Evolutionary conservation across 2,329 filamentous ascomycete species (phyloP), one percentile per base, ranked within the genome.

Genomic region (Hymenoscyphus linearis): DNA sequence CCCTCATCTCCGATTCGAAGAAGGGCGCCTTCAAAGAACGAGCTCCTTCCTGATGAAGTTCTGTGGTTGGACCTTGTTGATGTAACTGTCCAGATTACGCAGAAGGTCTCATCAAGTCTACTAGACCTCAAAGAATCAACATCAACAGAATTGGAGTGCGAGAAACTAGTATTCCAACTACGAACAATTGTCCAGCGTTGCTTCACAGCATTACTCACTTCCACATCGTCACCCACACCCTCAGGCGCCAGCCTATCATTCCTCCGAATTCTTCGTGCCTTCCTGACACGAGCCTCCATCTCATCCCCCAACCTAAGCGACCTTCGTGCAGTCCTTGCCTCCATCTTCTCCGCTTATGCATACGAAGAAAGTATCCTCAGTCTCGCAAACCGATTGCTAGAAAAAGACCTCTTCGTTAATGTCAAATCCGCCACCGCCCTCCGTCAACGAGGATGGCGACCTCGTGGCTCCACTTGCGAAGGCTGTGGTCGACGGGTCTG

Each of bases 271-370:
- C 81, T 99, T 14, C 87, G 92, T 55, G 89, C 90, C 5, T 99
- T 99, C 73, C 84, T 99, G 34, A 86, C 89, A 0, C 86, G 91
- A 53, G 93, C 93, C 0, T 89, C 91, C 0, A 82, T 85, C 26
- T 86, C 88, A 18, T 96, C 92, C 0, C 93, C 95, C 0, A 96
- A 90, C 13, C 80, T 99, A 1, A 88, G 91, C 1, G 92, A 98
- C 72, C 82, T 99, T 2, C 88, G 95, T 52, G 84, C 85, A 6
- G 93, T 98, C 0, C 82, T 99, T 1, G 80, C 85, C 0, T 95
- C 93, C 13, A 93, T 99, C 60, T 98, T 99, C 76, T 87, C 93
- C 0, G 93, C 95, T 0, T 99, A 99, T 73, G 88, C 92, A 0
- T 97, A 98, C 72, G 95, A 99, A 74, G 90, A 93, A 73, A 93